phyloP scores from a whole-genome alignment of 345 rosid species.

The Corchorus capsularis region DNA sequence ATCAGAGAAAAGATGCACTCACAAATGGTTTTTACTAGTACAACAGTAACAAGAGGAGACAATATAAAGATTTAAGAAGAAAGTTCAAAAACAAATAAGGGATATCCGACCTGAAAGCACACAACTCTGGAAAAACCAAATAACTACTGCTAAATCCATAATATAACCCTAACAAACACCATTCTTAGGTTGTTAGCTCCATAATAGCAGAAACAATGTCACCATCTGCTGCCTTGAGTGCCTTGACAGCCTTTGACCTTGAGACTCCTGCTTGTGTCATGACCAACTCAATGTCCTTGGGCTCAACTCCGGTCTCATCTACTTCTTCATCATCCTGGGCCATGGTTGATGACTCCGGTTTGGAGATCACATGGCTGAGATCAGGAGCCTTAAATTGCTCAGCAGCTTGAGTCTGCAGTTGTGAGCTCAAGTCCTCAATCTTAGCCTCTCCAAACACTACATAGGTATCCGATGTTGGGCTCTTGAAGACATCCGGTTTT shows the following conservation, averaged over 20 bases:
- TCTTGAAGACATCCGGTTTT: conserved; percentile 89
- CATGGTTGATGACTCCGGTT: conserved; percentile 60
- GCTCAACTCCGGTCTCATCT: conserved; percentile 84
- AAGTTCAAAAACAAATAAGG: not conserved
- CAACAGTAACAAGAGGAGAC: conserved; percentile 2
- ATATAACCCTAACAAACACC: not conserved
- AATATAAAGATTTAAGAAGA: not conserved
- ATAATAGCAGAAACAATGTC: conserved; percentile 88
- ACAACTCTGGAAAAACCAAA: not conserved
- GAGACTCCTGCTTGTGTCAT: conserved; percentile 94
- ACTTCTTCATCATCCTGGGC: conserved; percentile 85
- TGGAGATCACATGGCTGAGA: conserved; percentile 52
- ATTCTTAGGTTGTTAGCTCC: conserved; percentile 75
- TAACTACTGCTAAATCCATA: not conserved
- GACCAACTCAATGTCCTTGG: conserved; percentile 84
- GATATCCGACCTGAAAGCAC: not conserved
- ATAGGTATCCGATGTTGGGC: conserved; percentile 81
- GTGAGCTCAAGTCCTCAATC: conserved; percentile 90
- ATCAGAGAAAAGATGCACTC: not conserved
- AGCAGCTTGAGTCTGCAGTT: conserved; percentile 81
- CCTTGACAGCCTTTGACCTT: conserved; percentile 67
- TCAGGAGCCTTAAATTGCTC: conserved; percentile 85
- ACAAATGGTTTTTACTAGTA: conserved; percentile 3
- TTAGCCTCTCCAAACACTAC: conserved; percentile 87
- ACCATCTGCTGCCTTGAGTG: conserved; percentile 74